phyloP scores from a whole-genome alignment of 306 rosid species.

The Pterocarpus santalinus region DNA sequence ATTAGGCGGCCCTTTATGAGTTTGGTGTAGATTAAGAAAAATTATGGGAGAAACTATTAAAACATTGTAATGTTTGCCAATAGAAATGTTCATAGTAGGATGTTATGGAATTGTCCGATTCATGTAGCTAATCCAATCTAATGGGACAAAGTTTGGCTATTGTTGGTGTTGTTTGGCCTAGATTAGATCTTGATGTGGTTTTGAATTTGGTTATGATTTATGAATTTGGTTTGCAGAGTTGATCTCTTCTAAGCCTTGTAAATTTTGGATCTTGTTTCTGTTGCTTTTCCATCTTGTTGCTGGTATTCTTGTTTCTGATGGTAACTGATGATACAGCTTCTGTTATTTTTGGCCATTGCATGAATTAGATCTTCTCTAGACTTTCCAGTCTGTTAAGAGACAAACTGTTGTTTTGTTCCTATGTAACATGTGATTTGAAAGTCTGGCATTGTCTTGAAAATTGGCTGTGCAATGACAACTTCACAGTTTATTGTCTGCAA shows the following conservation, averaged over 20 bases:
- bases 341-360: not conserved
- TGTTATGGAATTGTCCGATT: not conserved
- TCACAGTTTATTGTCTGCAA: not conserved
- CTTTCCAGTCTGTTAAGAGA: conserved; percentile 13
- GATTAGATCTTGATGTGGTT: conserved; percentile 40
- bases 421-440: not conserved
- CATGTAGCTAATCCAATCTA: not conserved
- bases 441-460: conserved; percentile 27
- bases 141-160: not conserved
- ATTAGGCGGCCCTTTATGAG: too few species aligned
- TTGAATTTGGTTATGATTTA: not conserved
- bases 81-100: too few species aligned
- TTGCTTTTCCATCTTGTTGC: not conserved
- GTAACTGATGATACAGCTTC: conserved; percentile 1
- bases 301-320: not conserved
- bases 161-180: not conserved
- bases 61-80: too few species aligned
- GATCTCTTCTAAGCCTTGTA: not conserved
- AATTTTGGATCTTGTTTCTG: conserved; percentile 31
- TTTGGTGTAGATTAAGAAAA: too few species aligned
- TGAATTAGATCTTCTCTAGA: conserved; percentile 28
- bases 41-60: too few species aligned
- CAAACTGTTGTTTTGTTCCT: not conserved
- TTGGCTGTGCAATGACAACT: not conserved
- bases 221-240: conserved; percentile 8